phyloP scores from a whole-genome alignment of 2,329 filamentous ascomycete species.

The Chrysosporium keratinophilum region DNA sequence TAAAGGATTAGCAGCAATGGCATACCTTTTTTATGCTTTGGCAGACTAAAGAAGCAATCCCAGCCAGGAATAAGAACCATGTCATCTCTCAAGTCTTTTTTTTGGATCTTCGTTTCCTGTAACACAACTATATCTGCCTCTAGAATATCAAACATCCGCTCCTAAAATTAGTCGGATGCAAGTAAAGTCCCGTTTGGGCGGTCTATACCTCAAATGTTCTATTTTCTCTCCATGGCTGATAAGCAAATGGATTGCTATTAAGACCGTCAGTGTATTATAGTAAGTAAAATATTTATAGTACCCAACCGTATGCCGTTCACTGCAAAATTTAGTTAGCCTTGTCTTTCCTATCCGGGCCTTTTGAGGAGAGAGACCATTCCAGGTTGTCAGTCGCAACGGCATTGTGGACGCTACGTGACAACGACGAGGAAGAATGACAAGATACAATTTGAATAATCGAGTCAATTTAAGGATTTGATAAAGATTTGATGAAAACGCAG shows the following conservation, averaged over 20 bases:
- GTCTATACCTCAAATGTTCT: conserved; percentile 55
- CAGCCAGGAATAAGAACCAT: conserved; percentile 92
- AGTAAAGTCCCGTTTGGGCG: background rate
- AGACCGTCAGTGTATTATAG: no score
- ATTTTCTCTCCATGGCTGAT: conserved; percentile 68
- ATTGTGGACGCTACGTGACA: no score
- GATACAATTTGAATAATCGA: background rate
- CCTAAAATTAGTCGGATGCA: conserved; percentile 1
- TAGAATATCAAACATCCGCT: conserved; percentile 90
- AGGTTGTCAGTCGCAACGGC: conserved; percentile 65
- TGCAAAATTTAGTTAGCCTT: no score
- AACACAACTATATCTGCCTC: conserved; percentile 89
- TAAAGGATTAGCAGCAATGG: background rate
- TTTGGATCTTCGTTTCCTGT: conserved; percentile 93
- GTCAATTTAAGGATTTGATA: no score
- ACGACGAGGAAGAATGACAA: no score
- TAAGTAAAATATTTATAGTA: no score
- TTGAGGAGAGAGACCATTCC: conserved; percentile 73
- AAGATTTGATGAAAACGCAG: no score
- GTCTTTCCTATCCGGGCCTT: no score
- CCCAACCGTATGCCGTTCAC: conserved; percentile 70
- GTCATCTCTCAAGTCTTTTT: conserved; percentile 82
- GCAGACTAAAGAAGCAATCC: conserved; percentile 93
- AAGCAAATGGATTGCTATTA: conserved; percentile 66
- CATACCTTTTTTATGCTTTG: conserved; percentile 81